Evolutionary conservation across 345 rosid genomes (phyloP).

Genomic region (Leavenworthia alabamica): DNA sequence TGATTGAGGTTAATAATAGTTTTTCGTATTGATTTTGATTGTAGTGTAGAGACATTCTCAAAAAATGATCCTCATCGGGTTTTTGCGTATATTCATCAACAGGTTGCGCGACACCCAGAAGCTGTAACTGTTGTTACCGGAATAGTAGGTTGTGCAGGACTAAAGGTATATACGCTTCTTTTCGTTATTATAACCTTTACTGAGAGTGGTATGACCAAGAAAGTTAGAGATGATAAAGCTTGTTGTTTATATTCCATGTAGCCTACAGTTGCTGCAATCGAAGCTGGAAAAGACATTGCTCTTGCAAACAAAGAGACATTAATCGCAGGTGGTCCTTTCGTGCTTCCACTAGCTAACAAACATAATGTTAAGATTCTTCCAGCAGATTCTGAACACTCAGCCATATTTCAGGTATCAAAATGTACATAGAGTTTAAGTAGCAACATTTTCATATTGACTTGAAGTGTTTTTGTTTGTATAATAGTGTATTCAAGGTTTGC

Average conservation of each 20-base stretch:
- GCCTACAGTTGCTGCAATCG: conserved; percentile 98
- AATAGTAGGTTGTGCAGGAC: conserved; percentile 97
- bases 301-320: conserved; percentile 97
- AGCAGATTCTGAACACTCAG: conserved; percentile 98
- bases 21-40: conserved; percentile 8
- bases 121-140: conserved; percentile 91
- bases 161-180: conserved; percentile 44
- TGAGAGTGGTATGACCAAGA: not conserved
- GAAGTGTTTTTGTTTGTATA: not conserved
- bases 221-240: not conserved
- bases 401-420: conserved; percentile 77
- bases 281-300: conserved; percentile 90
- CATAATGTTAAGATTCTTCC: conserved; percentile 92
- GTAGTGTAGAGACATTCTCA: not conserved
- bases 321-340: conserved; percentile 94
- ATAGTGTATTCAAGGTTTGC: conserved; percentile 92
- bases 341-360: conserved; percentile 88
- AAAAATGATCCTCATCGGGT: not conserved
- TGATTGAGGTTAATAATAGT: conserved; percentile 51
- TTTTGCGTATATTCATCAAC: conserved; percentile 25
- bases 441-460: not conserved
- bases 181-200: not conserved
- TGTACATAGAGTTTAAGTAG: not conserved
- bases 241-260: conserved; percentile 8
- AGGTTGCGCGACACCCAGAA: conserved; percentile 94